A percentile compares a stretch with the other conserved stretches of the same genome.
phyloP scores from a whole-genome alignment of 805 yeast species.

The Candida corydali region DNA sequence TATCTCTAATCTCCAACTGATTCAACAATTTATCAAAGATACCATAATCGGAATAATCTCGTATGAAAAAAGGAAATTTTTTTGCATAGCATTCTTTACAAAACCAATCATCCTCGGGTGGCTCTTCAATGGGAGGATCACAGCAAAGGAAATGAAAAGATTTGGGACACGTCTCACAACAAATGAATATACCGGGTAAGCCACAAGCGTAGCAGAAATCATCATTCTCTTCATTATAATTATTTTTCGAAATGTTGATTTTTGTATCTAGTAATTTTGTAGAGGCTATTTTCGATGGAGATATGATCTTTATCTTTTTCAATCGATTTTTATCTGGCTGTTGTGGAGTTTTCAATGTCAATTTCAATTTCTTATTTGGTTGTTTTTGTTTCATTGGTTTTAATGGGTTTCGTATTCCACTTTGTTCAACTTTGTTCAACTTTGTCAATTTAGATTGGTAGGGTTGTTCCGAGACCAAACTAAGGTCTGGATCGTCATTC shows the following conservation, averaged over 20 bases:
- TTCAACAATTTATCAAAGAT: conserved; percentile 56
- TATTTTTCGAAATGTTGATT: neutral
- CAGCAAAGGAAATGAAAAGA: conserved; percentile 91
- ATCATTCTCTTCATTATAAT: conserved; percentile 49
- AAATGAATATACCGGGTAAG: conserved; percentile 80
- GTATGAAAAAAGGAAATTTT: conserved; percentile 20
- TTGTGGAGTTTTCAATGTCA: conserved; percentile 7
- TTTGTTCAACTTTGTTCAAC: conserved; percentile 13
- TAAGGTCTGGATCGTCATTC: neutral
- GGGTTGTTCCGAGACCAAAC: conserved; percentile 5
- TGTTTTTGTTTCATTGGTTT: conserved; percentile 7
- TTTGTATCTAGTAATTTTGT: conserved; percentile 15
- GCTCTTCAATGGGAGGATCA: conserved; percentile 81
- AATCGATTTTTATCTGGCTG: conserved; percentile 11
- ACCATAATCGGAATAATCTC: conserved; percentile 38
- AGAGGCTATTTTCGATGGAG: conserved; percentile 26
- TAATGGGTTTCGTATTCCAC: conserved; percentile 16
- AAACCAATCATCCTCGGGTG: conserved; percentile 89
- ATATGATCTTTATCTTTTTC: conserved; percentile 24
- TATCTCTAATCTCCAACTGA: conserved; percentile 56
- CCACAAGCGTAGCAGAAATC: conserved; percentile 93
- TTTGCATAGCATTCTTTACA: conserved; percentile 71
- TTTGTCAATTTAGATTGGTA: conserved; percentile 11
- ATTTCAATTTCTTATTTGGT: conserved; percentile 4
- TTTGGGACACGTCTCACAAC: conserved; percentile 91